Evolutionary conservation across 2,329 filamentous ascomycete genomes (phyloP), one percentile per base, ranked within the genome.

Genomic region (Neofusicoccum sp.): DNA sequence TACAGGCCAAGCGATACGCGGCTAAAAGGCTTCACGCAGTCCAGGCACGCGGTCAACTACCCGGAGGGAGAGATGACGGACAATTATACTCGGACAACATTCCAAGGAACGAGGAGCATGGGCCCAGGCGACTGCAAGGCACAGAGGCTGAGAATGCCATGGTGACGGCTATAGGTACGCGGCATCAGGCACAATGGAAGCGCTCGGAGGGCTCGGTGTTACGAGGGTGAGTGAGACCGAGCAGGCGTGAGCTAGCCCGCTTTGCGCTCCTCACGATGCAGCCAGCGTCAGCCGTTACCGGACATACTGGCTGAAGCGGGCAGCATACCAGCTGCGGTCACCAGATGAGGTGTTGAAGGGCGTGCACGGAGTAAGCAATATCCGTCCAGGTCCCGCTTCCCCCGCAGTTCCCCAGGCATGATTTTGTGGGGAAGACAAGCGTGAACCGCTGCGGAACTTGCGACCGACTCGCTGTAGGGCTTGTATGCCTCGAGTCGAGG

Each of bases 321-420:
- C 43, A 47, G 8, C 43, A 47, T 12, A 5, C 14, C 6, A 11
- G 16, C 5, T 20, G 40, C 40, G 7, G 2, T 24, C 16, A 12
- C 16, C 43, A 24, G n/a, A 30, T 28, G 34, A 11, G 24, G 33
- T n/a, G 48, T 40, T 40, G 34, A 16, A 24, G 30, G 45, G 30
- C n/a, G n/a, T 34, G 45, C 34, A 7, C 45, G 30, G 47, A 26
- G 16, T 9, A 14, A 36, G 47, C 16, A 36, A 7, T 14, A 49
- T 49, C 47, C 24, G n/a, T 24, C 49, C 31, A 20, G 34, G 24
- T 54, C 36, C 34, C 14, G 49, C 49, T 5, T 40, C 26, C 48
- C 49, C 49, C 49, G 34, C 49, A 54, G 34, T 54, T 54, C 49
- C 49, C 49, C 49, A 38, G 49, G 33, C 31, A 31, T 36, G 36